A percentile compares a stretch with the other conserved stretches of the same genome.
phyloP scores from a whole-genome alignment of 129 eudicot genomes.

The Flaveria linearis region DNA sequence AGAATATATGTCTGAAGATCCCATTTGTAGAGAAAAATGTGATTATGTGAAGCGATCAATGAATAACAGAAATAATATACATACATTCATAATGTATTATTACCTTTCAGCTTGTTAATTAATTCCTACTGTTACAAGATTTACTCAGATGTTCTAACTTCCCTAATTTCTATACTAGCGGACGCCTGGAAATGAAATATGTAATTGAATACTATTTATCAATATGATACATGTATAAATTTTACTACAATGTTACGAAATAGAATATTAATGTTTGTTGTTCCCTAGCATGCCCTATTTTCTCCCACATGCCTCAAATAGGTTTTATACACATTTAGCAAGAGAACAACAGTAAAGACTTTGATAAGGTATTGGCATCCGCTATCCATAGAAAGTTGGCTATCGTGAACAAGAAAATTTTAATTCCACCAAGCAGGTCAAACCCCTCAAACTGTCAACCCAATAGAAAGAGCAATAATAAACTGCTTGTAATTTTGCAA shows the following conservation, averaged over 20 bases:
- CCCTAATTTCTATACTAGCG: not conserved
- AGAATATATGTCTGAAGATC: too few species aligned
- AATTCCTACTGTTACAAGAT: not conserved
- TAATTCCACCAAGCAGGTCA: not conserved
- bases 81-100: not conserved
- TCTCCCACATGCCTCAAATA: not conserved
- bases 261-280: not conserved
- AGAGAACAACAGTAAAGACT: not conserved
- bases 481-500: not conserved
- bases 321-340: not conserved
- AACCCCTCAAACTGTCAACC: slow-evolving; percentile 9
- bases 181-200: not conserved
- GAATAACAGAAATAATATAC: not conserved
- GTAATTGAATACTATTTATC: not conserved
- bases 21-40: too few species aligned
- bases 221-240: not conserved
- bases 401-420: not conserved
- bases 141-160: not conserved
- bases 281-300: not conserved
- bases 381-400: not conserved
- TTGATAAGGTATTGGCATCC: not conserved
- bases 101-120: not conserved
- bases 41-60: not conserved
- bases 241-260: not conserved
- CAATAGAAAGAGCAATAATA: not conserved